phyloP scores from a whole-genome alignment of 129 eudicot genomes.

The Flaveria trinervia region DNA sequence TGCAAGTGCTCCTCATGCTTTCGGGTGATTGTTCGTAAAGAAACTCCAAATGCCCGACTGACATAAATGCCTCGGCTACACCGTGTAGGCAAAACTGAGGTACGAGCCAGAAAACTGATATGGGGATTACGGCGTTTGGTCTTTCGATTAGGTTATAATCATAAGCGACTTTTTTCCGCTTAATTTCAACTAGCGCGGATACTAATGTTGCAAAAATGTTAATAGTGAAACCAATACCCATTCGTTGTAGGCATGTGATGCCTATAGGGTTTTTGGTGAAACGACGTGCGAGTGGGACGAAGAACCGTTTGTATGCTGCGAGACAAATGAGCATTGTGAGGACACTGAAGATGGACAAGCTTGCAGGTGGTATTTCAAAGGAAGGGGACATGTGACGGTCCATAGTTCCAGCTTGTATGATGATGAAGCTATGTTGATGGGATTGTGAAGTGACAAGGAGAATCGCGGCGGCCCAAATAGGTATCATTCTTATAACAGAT shows the following conservation, averaged over 20 bases:
- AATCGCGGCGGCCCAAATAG: constrained; percentile 81
- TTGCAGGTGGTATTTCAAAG: constrained; percentile 86
- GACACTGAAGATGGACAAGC: constrained; percentile 57
- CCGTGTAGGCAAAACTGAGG: constrained; percentile 85
- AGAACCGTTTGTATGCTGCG: constrained; percentile 62
- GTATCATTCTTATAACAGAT: constrained; percentile 64
- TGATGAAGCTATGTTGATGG: constrained; percentile 66
- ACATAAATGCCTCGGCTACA: constrained; percentile 63
- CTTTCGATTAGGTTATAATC: constrained; percentile 58
- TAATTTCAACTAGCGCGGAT: constrained; percentile 66
- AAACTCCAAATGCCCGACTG: constrained; percentile 88
- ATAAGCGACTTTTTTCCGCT: constrained; percentile 65
- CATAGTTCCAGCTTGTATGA: constrained; percentile 93
- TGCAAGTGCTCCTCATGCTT: constrained; percentile 87
- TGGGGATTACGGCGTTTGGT: constrained; percentile 61
- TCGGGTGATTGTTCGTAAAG: constrained; percentile 90
- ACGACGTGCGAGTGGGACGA: constrained; percentile 69
- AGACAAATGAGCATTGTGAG: constrained; percentile 63
- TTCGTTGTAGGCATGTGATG: constrained; percentile 74
- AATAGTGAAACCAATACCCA: constrained; percentile 73
- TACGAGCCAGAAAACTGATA: constrained; percentile 80
- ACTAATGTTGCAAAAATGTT: constrained; percentile 67
- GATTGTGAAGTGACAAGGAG: constrained; percentile 62
- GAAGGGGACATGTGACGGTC: constrained; percentile 76
- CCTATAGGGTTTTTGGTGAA: constrained; percentile 73